Evolutionary conservation across 805 yeast genomes (phyloP).

Genomic region (Candida caryicola): DNA sequence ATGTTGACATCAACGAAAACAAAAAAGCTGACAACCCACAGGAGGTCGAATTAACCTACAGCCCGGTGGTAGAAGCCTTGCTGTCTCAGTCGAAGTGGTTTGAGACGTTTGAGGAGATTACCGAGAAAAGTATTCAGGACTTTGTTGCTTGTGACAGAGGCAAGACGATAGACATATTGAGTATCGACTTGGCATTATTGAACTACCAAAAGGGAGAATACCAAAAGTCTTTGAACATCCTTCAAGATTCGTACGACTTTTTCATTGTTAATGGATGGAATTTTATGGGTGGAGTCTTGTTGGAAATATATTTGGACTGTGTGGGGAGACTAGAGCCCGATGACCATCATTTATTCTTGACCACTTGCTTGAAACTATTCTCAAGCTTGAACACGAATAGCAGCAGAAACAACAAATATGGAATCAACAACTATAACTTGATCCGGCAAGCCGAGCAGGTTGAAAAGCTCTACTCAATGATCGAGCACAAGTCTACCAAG

Average conservation of each 20-base stretch:
- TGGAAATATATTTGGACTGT: slow-evolving; percentile 68
- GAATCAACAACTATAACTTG: slow-evolving; percentile 27
- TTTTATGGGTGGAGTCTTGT: slow-evolving; percentile 59
- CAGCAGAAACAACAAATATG: slow-evolving; percentile 13
- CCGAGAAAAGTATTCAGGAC: slow-evolving; percentile 54
- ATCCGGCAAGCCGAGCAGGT: slow-evolving; percentile 17
- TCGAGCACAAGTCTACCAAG: slow-evolving; percentile 14
- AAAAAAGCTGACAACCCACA: neutral
- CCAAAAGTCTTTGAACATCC: slow-evolving; percentile 56
- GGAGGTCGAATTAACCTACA: slow-evolving; percentile 11
- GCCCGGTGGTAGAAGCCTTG: slow-evolving; percentile 14
- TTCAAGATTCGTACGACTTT: slow-evolving; percentile 66
- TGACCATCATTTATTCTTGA: slow-evolving; percentile 28
- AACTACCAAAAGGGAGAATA: slow-evolving; percentile 58
- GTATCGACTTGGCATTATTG: slow-evolving; percentile 75
- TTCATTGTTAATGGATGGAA: slow-evolving; percentile 76
- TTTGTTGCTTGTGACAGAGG: slow-evolving; percentile 52
- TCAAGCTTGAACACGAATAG: slow-evolving; percentile 24
- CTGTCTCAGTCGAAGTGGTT: slow-evolving; percentile 19
- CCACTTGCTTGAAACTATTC: slow-evolving; percentile 41
- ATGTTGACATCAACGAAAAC: slow-evolving; percentile 7
- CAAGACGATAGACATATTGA: slow-evolving; percentile 67
- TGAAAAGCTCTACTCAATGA: slow-evolving; percentile 17
- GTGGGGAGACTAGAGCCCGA: slow-evolving; percentile 41
- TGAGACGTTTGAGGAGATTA: slow-evolving; percentile 44